Evolutionary conservation across 2,329 filamentous ascomycete genomes (phyloP).

Genomic region (Clarireedia hainanense): DNA sequence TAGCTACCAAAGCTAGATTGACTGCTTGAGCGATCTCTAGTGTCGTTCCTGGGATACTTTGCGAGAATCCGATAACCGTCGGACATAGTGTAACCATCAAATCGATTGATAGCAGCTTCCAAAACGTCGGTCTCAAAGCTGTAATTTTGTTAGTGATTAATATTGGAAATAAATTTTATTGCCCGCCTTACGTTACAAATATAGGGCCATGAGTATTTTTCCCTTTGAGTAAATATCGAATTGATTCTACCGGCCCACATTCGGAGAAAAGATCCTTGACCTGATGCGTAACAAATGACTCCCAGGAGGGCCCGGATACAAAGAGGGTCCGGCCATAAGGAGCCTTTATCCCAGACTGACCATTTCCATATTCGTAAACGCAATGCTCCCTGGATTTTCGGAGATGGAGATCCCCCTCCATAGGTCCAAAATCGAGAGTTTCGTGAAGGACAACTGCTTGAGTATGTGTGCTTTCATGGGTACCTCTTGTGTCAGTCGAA

Average conservation of each 20-base stretch:
- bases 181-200: constrained; percentile 19
- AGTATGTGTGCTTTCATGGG: not conserved
- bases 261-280: constrained; percentile 17
- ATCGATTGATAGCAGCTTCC: not conserved
- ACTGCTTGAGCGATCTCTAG: constrained; percentile 9
- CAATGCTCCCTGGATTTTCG: not conserved
- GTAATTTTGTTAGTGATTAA: not conserved
- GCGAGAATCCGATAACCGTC: not conserved
- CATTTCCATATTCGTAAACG: not conserved
- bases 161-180: not conserved
- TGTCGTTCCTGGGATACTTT: constrained; percentile 3
- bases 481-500: constrained; percentile 6
- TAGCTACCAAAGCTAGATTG: constrained; percentile 6
- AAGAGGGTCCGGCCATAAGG: constrained; percentile 11
- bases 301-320: constrained; percentile 8
- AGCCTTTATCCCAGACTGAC: not conserved
- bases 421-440: not conserved
- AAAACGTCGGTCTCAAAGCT: constrained; percentile 5
- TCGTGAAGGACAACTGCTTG: not conserved
- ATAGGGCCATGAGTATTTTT: not conserved
- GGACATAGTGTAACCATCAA: constrained; percentile 1
- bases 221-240: constrained; percentile 12
- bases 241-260: constrained; percentile 19
- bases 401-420: constrained; percentile 3
- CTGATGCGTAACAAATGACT: constrained; percentile 13